Evolutionary conservation across 805 yeast genomes (phyloP).

Genomic region (Millerozyma miso): DNA sequence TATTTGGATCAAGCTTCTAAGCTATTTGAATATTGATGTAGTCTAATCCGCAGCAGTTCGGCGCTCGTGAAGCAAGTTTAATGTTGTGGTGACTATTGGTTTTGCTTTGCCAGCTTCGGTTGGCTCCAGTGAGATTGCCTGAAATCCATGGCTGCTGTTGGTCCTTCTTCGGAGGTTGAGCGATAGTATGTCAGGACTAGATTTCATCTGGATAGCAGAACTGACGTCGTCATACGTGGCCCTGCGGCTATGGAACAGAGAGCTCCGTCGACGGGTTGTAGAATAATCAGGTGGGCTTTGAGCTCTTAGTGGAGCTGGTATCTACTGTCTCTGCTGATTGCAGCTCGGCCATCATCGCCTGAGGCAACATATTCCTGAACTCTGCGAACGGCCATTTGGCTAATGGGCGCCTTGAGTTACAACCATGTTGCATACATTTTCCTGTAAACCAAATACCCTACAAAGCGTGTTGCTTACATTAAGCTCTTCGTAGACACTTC

Average conservation of each 20-base stretch:
- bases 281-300: slow-evolving; percentile 63
- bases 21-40: slow-evolving; percentile 27
- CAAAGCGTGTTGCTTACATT: too few relatives aligned
- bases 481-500: too few relatives aligned
- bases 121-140: slow-evolving; percentile 14
- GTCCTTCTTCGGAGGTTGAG: slow-evolving; percentile 53
- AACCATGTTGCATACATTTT: slow-evolving; percentile 98
- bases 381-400: slow-evolving; percentile 89
- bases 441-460: too few relatives aligned
- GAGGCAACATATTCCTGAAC: slow-evolving; percentile 99
- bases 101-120: neutral
- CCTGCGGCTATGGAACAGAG: slow-evolving; percentile 60
- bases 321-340: slow-evolving; percentile 31
- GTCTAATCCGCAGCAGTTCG: slow-evolving; percentile 52
- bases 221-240: slow-evolving; percentile 10
- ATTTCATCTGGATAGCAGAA: slow-evolving; percentile 12
- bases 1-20: slow-evolving; percentile 25
- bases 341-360: slow-evolving; percentile 64
- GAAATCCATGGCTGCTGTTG: slow-evolving; percentile 21
- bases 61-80: slow-evolving; percentile 67
- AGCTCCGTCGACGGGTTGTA: slow-evolving; percentile 98
- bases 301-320: slow-evolving; percentile 40
- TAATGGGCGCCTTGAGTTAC: slow-evolving; percentile 95
- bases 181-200: slow-evolving; percentile 30
- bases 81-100: slow-evolving; percentile 4